These are phyloP conservation scores for Chlorella sp. DNA, from an alignment of 139 green algal species.

Conservation along the genomic window DNA sequence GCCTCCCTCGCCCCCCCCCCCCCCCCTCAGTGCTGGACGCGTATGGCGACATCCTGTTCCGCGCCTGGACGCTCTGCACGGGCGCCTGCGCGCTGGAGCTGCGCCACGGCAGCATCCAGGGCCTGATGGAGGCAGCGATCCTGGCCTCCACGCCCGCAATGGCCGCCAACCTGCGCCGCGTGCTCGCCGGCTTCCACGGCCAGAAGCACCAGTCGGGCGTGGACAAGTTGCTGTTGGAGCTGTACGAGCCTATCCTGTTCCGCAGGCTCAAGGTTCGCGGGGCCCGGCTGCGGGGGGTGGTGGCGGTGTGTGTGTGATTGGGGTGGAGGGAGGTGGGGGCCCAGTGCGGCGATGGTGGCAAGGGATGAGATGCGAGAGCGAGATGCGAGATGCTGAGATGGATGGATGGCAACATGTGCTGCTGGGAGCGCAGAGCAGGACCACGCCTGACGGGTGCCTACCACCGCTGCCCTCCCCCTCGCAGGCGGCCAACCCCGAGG, in stretches of 20 bases:
- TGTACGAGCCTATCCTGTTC: conserved; percentile 86
- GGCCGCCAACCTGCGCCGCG: conserved; percentile 51
- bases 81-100: conserved; percentile 61
- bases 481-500: conserved; percentile 69
- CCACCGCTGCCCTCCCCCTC: too few species aligned
- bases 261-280: conserved; percentile 10
- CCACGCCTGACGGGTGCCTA: too few species aligned
- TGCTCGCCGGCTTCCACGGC: conserved; percentile 64
- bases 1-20: too few species aligned
- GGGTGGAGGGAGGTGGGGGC: too few species aligned
- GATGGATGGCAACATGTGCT: too few species aligned
- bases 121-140: conserved; percentile 66
- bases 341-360: too few species aligned
- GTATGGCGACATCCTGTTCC: conserved; percentile 80
- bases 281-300: too few species aligned
- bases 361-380: too few species aligned
- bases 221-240: conserved; percentile 72
- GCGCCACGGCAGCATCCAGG: conserved; percentile 34
- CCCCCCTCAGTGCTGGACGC: conserved; percentile 73
- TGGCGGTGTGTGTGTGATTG: too few species aligned
- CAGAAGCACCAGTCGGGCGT: conserved; percentile 57
- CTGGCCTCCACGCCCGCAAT: conserved; percentile 58
- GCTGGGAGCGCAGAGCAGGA: too few species aligned
- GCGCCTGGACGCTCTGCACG: conserved; percentile 66
- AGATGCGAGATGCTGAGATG: too few species aligned